Base-by-base conservation (phyloP, 2,329 filamentous ascomycete genomes). In the Cercospora sp. region DNA sequence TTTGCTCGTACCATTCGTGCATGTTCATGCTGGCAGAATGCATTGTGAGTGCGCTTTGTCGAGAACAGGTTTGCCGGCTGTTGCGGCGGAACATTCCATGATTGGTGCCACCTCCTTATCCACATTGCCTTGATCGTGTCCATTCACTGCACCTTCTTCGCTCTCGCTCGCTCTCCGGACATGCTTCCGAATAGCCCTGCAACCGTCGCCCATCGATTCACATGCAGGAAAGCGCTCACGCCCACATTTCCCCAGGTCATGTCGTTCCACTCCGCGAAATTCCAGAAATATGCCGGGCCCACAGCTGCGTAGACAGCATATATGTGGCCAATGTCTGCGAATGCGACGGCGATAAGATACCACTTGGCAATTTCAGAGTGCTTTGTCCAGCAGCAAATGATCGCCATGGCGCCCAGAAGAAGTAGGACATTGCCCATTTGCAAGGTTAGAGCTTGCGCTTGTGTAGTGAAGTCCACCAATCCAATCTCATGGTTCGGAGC, bases 371-470 rank as follows among this genome's bases (percentile, higher is more conserved):
- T 68, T 3, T 30, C 37, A 5, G 63, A 4, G 37, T 71, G 63
- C 3, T 32, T 67, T 8, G 70, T 73, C 70, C 68, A 71, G 68
- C 66, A 70, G 66, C 70, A 71, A 40, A 73, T 69, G n/a, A 73
- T 26, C 3, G 66, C 70, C 40, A 73, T 63, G 5, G 66, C 55
- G 9, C 64, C 71, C 5, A 71, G 63, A n/a, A 73, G 63, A 28
- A 73, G 68, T 10, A 65, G 62, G 6, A 70, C 51, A 28, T 73
- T 70, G 53, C 66, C 67, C 24, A 72, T 49, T 24, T 68, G 69
- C 16, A 66, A 51, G 16, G 69, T 69, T 8, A 71, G 62, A 28
- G 61, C 63, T 37, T 69, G 61, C 18, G 66, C 70, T 67, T 72
- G 70, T 13, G 69, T 67, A 8, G 55, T 59, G 57, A 67, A 72